Conservation (phyloP, 345 rosid genomes). For the Pistacia atlantica region DNA sequence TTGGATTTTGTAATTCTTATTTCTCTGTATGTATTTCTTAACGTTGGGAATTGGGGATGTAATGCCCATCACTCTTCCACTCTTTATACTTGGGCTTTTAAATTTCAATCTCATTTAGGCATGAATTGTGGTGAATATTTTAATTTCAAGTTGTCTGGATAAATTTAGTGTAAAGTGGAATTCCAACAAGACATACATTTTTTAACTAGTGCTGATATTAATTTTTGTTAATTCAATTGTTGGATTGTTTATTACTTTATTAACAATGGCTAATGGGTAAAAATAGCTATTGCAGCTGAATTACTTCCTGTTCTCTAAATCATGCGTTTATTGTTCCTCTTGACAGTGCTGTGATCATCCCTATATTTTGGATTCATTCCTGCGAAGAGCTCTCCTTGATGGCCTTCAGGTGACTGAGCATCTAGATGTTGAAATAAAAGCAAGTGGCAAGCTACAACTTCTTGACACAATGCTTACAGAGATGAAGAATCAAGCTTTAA, state of each 20-base stretch:
- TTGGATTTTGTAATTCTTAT: constrained; percentile 3
- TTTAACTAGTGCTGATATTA: neutral
- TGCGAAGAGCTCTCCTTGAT: constrained; percentile 41
- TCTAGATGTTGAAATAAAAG: constrained; percentile 79
- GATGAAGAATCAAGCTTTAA: constrained; percentile 50
- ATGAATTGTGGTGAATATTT: neutral
- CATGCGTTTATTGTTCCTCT: constrained; percentile 19
- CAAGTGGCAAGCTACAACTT: constrained; percentile 84
- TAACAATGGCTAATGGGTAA: neutral
- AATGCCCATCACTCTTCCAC: neutral
- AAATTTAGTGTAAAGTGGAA: neutral
- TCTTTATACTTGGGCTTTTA: neutral
- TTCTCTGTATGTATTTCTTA: neutral
- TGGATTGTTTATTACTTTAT: neutral
- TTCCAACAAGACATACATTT: neutral
- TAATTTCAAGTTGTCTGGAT: neutral
- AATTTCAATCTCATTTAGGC: neutral
- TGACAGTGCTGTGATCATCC: constrained; percentile 97
- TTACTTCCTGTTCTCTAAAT: neutral
- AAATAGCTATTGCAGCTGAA: neutral
- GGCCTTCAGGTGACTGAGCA: constrained; percentile 36
- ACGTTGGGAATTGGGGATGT: neutral
- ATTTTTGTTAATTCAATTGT: neutral
- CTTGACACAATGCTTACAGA: constrained; percentile 74
- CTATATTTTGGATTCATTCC: constrained; percentile 53